Conservation (phyloP, 495 filamentous ascomycete species). For the Halenospora varia region DNA sequence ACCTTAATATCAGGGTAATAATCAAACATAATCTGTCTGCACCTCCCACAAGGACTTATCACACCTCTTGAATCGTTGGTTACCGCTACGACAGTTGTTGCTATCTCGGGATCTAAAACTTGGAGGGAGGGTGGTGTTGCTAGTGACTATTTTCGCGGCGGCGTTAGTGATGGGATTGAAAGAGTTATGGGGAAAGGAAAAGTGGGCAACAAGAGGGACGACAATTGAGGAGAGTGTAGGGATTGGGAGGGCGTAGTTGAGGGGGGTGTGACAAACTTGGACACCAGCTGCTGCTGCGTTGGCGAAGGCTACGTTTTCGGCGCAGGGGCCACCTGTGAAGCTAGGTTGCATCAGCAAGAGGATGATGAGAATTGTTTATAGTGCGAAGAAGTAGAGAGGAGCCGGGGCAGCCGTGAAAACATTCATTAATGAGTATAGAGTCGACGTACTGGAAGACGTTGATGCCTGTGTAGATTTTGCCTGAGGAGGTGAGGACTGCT, state of each 20-base stretch:
- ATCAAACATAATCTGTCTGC: neutral
- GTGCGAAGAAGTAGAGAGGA: neutral
- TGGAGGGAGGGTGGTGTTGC: too few relatives aligned
- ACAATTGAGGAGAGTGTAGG: conserved; percentile 9
- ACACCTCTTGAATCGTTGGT: neutral
- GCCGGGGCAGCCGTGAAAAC: neutral
- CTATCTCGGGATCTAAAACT: neutral
- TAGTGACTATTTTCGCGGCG: too few relatives aligned
- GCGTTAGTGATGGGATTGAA: too few relatives aligned
- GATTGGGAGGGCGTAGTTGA: conserved; percentile 43
- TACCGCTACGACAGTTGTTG: neutral
- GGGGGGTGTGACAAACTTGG: conserved; percentile 42
- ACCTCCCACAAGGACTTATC: neutral
- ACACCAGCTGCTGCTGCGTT: conserved; percentile 22
- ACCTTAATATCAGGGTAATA: neutral
- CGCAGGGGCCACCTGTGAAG: neutral
- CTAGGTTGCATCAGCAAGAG: neutral
- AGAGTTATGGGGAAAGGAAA: neutral
- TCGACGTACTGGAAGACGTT: neutral
- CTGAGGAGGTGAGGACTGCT: neutral
- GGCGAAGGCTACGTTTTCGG: neutral
- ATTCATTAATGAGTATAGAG: neutral
- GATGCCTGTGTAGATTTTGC: neutral
- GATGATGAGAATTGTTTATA: neutral
- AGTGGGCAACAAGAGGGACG: neutral